phyloP scores from a whole-genome alignment of 2,329 filamentous ascomycete genomes.

The Pseudogymnoascus sp. region DNA sequence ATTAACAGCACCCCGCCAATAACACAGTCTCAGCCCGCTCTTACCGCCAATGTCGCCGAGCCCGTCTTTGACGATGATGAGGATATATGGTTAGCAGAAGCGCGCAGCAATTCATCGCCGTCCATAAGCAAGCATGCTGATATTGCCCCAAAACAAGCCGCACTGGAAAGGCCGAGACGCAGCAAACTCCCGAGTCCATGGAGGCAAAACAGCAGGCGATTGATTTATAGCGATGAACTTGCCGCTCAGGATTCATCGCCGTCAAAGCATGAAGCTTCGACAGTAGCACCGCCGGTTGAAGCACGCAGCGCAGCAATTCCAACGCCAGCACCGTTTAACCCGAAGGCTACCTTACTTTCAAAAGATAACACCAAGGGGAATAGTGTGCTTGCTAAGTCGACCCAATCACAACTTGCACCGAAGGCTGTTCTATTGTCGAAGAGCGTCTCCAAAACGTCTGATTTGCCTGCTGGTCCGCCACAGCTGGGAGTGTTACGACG shows the following conservation, averaged over 20 bases:
- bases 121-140: constrained; percentile 12
- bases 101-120: constrained; percentile 26
- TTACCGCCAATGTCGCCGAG: constrained; percentile 1
- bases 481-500: constrained; percentile 14
- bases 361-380: not conserved
- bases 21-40: not conserved
- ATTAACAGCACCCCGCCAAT: not conserved
- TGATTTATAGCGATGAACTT: constrained; percentile 26
- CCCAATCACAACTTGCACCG: not conserved
- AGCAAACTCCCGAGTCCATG: constrained; percentile 27
- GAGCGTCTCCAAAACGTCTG: not conserved
- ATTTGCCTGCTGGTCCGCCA: constrained; percentile 15
- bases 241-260: constrained; percentile 18
- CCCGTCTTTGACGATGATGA: constrained; percentile 23
- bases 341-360: not conserved
- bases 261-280: constrained; percentile 9
- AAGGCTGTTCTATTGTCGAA: constrained; percentile 15
- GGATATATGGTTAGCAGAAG: constrained; percentile 26
- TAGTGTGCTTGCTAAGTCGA: not conserved
- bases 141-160: constrained; percentile 12
- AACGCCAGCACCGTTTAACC: not conserved
- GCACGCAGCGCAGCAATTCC: not conserved
- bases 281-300: not conserved
- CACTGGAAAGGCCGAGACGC: constrained; percentile 22
- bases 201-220: constrained; percentile 25